A percentile compares a stretch with the other conserved stretches of the same genome.
Evolutionary conservation across 1,284 basidiomycete species (phyloP).

Genomic region (Apiotrichum akiyoshidainum): DNA sequence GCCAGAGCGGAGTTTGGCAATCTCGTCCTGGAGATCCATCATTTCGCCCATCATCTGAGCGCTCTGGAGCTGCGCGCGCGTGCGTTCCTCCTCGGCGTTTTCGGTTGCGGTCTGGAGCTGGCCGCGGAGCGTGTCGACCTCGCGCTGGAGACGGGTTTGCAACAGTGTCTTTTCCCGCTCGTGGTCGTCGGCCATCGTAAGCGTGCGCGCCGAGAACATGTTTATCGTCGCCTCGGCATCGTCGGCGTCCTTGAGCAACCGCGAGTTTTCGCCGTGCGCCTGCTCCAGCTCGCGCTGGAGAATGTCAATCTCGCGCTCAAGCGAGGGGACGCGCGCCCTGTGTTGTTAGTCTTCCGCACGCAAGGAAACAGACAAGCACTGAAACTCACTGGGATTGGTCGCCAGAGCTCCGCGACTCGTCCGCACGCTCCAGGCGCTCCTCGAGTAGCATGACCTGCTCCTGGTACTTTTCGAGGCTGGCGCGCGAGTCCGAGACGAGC

Average conservation of each 20-base stretch:
- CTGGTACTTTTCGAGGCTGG: conserved; percentile 78
- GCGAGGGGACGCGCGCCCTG: not conserved
- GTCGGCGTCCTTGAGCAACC: not conserved
- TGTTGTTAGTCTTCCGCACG: not conserved
- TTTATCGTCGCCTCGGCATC: not conserved
- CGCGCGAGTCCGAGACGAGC: conserved; percentile 73
- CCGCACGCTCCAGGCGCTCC: conserved; percentile 4
- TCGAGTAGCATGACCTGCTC: conserved; percentile 43
- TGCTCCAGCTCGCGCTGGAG: conserved; percentile 8
- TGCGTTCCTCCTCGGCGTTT: conserved; percentile 42
- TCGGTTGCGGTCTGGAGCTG: conserved; percentile 34
- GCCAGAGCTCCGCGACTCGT: no score
- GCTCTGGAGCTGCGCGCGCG: conserved; percentile 41
- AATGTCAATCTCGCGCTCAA: conserved; percentile 2
- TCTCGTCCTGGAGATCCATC: conserved; percentile 50
- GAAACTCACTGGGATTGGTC: no score
- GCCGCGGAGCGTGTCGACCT: conserved; percentile 37
- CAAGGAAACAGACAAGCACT: not conserved
- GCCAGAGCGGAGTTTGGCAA: conserved; percentile 33
- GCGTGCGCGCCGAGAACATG: conserved; percentile 63
- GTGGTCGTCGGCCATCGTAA: conserved; percentile 72
- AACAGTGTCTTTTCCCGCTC: conserved; percentile 46
- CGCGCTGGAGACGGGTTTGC: conserved; percentile 28
- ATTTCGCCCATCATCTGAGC: conserved; percentile 51
- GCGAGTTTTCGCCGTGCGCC: conserved; percentile 8